Base-by-base conservation (phyloP, 2,329 filamentous ascomycete genomes). In the Coniella lustricola region DNA sequence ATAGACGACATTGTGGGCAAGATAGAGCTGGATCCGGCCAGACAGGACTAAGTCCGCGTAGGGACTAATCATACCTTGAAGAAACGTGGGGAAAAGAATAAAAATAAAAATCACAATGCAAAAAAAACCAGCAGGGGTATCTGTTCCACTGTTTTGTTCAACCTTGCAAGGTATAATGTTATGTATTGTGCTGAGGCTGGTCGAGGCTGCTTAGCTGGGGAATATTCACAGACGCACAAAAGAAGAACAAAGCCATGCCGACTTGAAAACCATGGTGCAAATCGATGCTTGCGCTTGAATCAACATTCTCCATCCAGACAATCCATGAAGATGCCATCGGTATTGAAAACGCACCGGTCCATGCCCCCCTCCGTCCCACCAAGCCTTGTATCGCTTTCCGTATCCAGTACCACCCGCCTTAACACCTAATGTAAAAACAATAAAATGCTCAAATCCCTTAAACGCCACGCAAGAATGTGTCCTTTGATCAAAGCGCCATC, bases 1-100 rank as follows among this genome's bases (percentile, higher is more conserved):
- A 82, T 83, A 60, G 79, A 83, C 51, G 53, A 29, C 2, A 57
- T 63, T 35, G 44, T 62, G 50, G 55, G 57, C 3, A 63, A 62
- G 53, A 62, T 58, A 17, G 52, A 55, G 35, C 46, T 57, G 37
- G 59, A 61, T 37, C 58, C 59, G 9, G 58, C 57, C 1, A 57
- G 59, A 18, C 58, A 61, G 42, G 56, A 56, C 17, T 57, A 49
- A 16, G 31, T 20, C 36, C n/a, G n/a, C n/a, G 10, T 18, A n/a
- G 2, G n/a, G 16, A 4, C 8, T n/a, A 17, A 29, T 10, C 25
- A 29, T 29, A 10, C 5, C 25, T 29, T 5, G 10, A 5, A 10
- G 10, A 29, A 29, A 29, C 25, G 10, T 5, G 10, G 10, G 10
- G 25, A 29, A 29, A 29, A n/a, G n/a, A n/a, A n/a, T n/a, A n/a